phyloP scores from a whole-genome alignment of 805 yeast species.

The Schizosaccharomyces osmophilus region DNA sequence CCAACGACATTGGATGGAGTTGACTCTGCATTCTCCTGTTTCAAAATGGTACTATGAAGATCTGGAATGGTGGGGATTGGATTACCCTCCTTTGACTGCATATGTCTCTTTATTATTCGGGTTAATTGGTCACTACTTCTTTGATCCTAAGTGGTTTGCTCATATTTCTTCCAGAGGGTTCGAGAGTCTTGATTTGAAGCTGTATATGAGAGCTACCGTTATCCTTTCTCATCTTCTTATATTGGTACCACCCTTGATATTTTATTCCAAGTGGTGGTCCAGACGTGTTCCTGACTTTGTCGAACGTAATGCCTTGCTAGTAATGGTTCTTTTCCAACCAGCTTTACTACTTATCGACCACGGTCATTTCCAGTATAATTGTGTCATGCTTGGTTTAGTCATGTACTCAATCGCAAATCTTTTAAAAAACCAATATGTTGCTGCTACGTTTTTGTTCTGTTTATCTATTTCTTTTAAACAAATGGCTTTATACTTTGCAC shows the following conservation, averaged over 20 bases:
- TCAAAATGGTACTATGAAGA: conserved; percentile 74
- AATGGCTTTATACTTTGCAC: conserved; percentile 84
- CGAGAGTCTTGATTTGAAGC: conserved; percentile 42
- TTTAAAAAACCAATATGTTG: conserved; percentile 32
- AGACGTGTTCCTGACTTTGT: not conserved
- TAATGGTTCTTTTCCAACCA: conserved; percentile 68
- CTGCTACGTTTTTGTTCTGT: conserved; percentile 59
- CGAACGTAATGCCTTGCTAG: conserved; percentile 9
- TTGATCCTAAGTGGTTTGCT: conserved; percentile 53
- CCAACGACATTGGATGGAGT: conserved; percentile 93
- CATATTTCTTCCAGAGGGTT: conserved; percentile 50
- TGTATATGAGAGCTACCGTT: conserved; percentile 66
- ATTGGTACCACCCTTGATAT: conserved; percentile 50
- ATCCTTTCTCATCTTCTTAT: conserved; percentile 47
- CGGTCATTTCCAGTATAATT: conserved; percentile 85
- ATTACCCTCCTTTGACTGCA: conserved; percentile 92
- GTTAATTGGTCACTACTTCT: conserved; percentile 27
- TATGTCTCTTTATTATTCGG: conserved; percentile 73
- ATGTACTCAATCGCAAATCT: conserved; percentile 43
- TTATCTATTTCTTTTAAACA: conserved; percentile 68
- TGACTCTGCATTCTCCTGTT: conserved; percentile 54
- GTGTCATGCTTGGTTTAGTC: conserved; percentile 79
- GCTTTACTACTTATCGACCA: conserved; percentile 67
- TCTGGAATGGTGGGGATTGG: conserved; percentile 83
- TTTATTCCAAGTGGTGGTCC: not conserved